Evolutionary conservation across 768 basidiomycete genomes (phyloP), one percentile per base, ranked within the genome.

Genomic region (Collybiopsis confluens): DNA sequence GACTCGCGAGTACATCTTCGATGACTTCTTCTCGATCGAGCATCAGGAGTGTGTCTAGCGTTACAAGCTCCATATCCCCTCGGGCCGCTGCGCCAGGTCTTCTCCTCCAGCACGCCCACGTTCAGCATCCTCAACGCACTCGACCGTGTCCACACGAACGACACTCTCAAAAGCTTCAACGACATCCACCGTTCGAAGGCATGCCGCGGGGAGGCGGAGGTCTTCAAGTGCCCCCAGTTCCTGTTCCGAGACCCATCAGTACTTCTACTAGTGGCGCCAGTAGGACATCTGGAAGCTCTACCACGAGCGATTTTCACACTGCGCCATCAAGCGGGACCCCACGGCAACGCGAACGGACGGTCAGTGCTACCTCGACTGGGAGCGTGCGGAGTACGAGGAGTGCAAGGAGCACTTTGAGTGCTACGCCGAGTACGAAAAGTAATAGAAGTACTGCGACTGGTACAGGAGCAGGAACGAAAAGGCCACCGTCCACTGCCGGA

Each of bases 321-420:
- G 52, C 42, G 10, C 42, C 52, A 10, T 33, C 26, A 16, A 28
- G 40, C 13, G 41, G 33, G 8, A 44, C 52, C 7, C 43, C 52
- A n/a, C 44, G 52, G 43, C 51, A 52, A 30, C 21, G 51, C 7
- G 40, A 53, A 23, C 38, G 54, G 20, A 43, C 47, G 4, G 30
- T 55, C 26, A 55, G 54, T 44, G 30, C 36, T 41, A 48, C 56
- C 13, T 54, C 51, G n/a, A 44, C 52, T 21, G 52, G 52, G 16
- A 57, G 56, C 44, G 57, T 56, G 37, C 40, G 40, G 30, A 58
- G 48, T 35, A 49, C 45, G 23, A 35, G 47, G 13, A 56, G 55
- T 42, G 45, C 55, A 16, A 43, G 23, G 23, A n/a, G n/a, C n/a
- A n/a, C n/a, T n/a, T n/a, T n/a, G n/a, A 56, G 48, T 42, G 42